These are phyloP conservation scores for Pyrus betulifolia DNA, from an alignment of 306 rosid species.

Conservation along the genomic window DNA sequence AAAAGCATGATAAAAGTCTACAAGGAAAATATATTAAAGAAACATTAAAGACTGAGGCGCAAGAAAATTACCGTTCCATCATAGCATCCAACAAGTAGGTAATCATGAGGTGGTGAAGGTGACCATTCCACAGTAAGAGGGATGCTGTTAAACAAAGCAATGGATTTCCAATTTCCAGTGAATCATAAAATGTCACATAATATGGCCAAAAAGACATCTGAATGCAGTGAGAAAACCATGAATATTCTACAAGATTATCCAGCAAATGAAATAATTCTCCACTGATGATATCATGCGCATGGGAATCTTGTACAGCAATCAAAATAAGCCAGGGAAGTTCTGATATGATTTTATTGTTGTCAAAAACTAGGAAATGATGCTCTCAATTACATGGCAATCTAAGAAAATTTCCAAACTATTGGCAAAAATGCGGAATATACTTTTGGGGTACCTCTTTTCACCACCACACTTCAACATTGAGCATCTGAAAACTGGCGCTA, in stretches of 20 bases:
- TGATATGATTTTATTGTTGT: not conserved
- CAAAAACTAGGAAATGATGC: not conserved
- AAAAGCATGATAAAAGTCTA: not conserved
- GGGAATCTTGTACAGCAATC: not conserved
- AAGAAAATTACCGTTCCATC: conserved; percentile 76
- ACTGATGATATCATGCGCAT: not conserved
- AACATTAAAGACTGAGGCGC: not conserved
- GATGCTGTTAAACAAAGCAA: conserved; percentile 51
- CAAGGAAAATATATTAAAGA: conserved; percentile 1
- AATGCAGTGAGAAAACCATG: not conserved
- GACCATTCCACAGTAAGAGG: conserved; percentile 96
- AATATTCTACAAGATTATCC: not conserved
- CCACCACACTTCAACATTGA: conserved; percentile 58
- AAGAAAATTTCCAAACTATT: not conserved
- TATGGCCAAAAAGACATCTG: conserved; percentile 1
- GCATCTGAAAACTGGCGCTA: conserved; percentile 76
- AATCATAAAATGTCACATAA: conserved; percentile 9
- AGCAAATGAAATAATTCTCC: not conserved
- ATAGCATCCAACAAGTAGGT: conserved; percentile 82
- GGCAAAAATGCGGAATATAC: not conserved
- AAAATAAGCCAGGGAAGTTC: not conserved
- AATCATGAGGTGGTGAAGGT: conserved; percentile 61
- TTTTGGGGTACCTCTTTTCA: conserved; percentile 42
- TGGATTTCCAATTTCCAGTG: not conserved
- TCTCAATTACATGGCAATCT: not conserved